phyloP scores from a whole-genome alignment of 495 filamentous ascomycete species.

The Rostrohypoxylon terebratum region DNA sequence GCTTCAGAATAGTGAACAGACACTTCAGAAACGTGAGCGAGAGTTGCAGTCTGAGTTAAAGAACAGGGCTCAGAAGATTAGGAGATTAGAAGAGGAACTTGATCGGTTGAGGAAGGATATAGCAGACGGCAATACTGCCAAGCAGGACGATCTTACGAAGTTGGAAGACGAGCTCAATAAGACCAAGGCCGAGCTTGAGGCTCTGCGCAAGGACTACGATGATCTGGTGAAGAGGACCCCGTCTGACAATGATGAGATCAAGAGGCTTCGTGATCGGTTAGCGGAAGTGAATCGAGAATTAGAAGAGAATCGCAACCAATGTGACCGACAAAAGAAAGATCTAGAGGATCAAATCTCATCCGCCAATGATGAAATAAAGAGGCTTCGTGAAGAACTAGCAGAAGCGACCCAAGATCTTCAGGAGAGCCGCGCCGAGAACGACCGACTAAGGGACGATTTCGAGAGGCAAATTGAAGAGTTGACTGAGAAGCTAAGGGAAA shows the following conservation, averaged over 20 bases:
- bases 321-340: background rate
- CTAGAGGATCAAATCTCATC: background rate
- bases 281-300: background rate
- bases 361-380: background rate
- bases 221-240: background rate
- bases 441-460: background rate
- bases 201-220: background rate
- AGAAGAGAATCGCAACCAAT: background rate
- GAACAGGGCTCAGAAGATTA: slow-evolving; percentile 5
- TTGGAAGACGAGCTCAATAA: slow-evolving; percentile 5
- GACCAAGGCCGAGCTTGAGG: background rate
- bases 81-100: slow-evolving; percentile 5
- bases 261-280: background rate
- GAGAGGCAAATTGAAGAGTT: background rate
- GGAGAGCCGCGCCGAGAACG: background rate
- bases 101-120: background rate
- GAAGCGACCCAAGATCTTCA: background rate
- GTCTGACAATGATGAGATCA: background rate
- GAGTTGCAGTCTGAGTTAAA: slow-evolving; percentile 29
- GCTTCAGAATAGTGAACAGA: background rate
- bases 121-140: background rate
- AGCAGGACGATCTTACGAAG: background rate
- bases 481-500: background rate
- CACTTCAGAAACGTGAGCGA: slow-evolving; percentile 15
- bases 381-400: background rate